Evolutionary conservation across 2,329 filamentous ascomycete genomes (phyloP), one percentile per base, ranked within the genome.

Genomic region (Pseudogymnoascus sp.): DNA sequence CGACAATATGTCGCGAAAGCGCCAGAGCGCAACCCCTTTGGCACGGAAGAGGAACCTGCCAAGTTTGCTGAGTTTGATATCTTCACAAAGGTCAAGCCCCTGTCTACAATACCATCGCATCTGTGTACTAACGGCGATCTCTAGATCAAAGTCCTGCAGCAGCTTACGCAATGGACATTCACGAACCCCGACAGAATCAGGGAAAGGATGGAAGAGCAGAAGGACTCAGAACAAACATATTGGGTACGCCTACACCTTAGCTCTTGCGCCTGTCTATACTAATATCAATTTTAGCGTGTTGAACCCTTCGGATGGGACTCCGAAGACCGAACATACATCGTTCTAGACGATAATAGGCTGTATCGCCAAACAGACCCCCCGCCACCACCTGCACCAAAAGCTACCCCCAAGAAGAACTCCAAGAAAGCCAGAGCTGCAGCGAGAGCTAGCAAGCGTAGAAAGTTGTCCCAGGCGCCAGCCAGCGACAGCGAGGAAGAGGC

Each of bases 331-430:
- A 87, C 87, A 37, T 96, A 97, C 73, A 96, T 89, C 71, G 88
- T 97, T 2, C 83, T 99, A 3, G 93, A 97, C 70, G 95, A 99
- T 73, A 96, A 97, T 70, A 85, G 95, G 66, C 80, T 99, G 44
- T 99, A 99, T 74, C 89, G 93, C 63, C 82, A 89, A 65, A 91
- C 90, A n/a, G 90, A 96, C 65, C 83, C 88, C 26, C 84, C 86
- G 0, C 80, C 84, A 1, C 82, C 84, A 0, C 82, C 85, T 6
- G 76, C 81, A 5, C 77, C 80, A n/a, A 74, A 81, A 2, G 75
- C 82, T 26, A 88, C 88, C 72, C 79, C 84, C 1, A 88, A 81
- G 75, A 84, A 82, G 68, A 90, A 86, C 70, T 84, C 82, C 26
- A 87, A 87, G 69, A 88, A 86, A 68, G 81, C 82, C 4, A 87